Evolutionary conservation across 768 basidiomycete species (phyloP), one percentile per base, ranked within the genome.

Genomic region (Pleurotus djamor): DNA sequence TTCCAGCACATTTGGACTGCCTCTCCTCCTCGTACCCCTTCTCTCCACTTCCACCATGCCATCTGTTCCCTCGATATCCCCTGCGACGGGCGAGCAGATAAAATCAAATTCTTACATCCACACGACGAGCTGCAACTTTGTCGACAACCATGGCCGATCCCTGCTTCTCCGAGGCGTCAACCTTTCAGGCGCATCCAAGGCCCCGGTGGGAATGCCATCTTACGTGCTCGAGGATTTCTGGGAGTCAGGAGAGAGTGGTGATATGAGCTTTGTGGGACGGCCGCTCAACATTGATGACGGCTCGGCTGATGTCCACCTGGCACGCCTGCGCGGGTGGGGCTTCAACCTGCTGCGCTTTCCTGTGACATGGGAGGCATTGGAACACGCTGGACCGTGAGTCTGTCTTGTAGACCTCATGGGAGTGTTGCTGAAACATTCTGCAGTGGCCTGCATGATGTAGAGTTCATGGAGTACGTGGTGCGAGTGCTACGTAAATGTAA

Each of bases 321-420:
- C 86, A 3, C 79, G 97, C n/a, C 74, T 99, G 33, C 80, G 82
- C 61, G 90, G 89, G 0, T 99, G 96, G 96, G 97, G 97, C 0
- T 98, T 94, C 74, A 97, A 94, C 66, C 77, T 89, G 68, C 74
- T 98, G 14, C 77, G 93, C 75, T 86, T 87, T 72, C 82, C 92
- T 7, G 81, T 98, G n/a, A 88, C 92, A 0, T 99, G 97, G 97
- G 97, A 99, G 69, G 82, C 92, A 0, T 72, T 99, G 13, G 97
- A 98, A 72, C 94, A 94, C 70, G 87, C 82, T 59, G 96, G 95
- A 70, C 97, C 97, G 94, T 97, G 71, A 85, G 96, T 89, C 44
- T 17, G 14, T 47, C 33, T 45, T 64, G 35, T 49, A 33, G 17
- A 9, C 13, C n/a, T 28, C 21, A 37, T 57, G 44, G 38, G 57